Base-by-base conservation (phyloP, 495 filamentous ascomycete species). In the Podospora australis region DNA sequence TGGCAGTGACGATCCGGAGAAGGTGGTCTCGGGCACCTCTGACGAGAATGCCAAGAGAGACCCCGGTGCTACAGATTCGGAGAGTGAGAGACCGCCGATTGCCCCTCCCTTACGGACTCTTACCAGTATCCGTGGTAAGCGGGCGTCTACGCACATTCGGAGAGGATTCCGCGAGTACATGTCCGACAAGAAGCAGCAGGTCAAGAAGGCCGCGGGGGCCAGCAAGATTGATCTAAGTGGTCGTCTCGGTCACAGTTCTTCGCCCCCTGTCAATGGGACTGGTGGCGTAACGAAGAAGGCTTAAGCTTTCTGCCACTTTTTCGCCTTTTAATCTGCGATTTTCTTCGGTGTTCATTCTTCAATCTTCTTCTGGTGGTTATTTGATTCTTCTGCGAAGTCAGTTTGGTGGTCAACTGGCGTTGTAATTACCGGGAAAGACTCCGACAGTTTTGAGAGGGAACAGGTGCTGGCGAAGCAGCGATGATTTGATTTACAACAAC, bases 151-250 rank as follows among this genome's bases (percentile, higher is more conserved):
- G 32, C 48, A 64, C 22, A 56, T 58, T 11, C 55, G 49, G 1
- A 42, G 61, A 4, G 50, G 58, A 0, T 59, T 64, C 41, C 43
- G 55, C 29, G 46, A 61, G 53, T 61, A 59, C 36, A 52, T 62
- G 55, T 55, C 59, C 19, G 58, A 64, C 24, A 52, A 61, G 45
- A 64, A 64, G 49, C 36, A 30, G 16, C 57, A 53, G 48, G 58
- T 44, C 35, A 61, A 55, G 41, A 55, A 53, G 51, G 49, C 42
- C 2, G 25, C 14, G 5, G 11, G 38, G 3, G 34, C 40, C 25
- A 49, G 46, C 16, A 49, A 44, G 39, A 19, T 14, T 30, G 34
- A 49, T 41, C 16, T 52, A 10, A 23, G 21, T 16, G 23, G 24
- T 5, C 11, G 5, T 5, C 14, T 24, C n/a, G 4, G n/a, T 7